Evolutionary conservation across 768 basidiomycete species (phyloP).

Genomic region (Boletus rufocinnamomeus): DNA sequence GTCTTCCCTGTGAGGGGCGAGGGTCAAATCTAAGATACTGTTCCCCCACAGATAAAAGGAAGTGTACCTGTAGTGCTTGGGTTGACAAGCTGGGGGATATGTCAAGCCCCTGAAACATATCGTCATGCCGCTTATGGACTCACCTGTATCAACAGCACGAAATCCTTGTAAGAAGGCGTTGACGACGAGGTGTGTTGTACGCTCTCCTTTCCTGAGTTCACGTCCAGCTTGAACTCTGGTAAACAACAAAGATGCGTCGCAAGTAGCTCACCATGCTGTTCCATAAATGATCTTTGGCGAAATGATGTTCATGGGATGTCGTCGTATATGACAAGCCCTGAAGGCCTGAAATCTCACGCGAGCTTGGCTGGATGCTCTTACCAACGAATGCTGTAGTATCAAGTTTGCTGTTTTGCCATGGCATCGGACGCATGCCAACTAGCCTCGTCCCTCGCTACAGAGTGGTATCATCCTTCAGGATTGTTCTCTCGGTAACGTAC

Average conservation of each 20-base stretch:
- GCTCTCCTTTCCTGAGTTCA: slow-evolving; percentile 69
- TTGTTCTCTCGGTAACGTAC: not conserved
- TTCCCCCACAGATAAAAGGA: not conserved
- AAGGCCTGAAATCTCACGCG: slow-evolving; percentile 21
- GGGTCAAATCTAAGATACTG: not conserved
- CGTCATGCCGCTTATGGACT: slow-evolving; percentile 23
- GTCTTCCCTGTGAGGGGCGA: slow-evolving; percentile 57
- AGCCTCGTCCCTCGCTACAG: not conserved
- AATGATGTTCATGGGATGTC: slow-evolving; percentile 33
- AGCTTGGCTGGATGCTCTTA: not conserved
- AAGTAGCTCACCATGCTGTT: slow-evolving; percentile 53
- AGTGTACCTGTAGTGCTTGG: slow-evolving; percentile 67
- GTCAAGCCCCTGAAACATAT: slow-evolving; percentile 19
- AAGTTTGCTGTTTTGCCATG: not conserved
- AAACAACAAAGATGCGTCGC: not conserved
- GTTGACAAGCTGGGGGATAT: slow-evolving; percentile 55
- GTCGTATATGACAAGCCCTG: slow-evolving; percentile 4
- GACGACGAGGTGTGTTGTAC: slow-evolving; percentile 66
- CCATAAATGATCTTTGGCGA: slow-evolving; percentile 57
- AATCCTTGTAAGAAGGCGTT: slow-evolving; percentile 77
- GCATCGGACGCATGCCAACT: not conserved
- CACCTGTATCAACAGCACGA: slow-evolving; percentile 81
- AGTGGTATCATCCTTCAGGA: not conserved
- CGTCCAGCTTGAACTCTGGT: slow-evolving; percentile 1
- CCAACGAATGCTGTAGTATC: not conserved